Evolutionary conservation across 768 basidiomycete species (phyloP), one percentile per base, ranked within the genome.

Genomic region (Artomyces pyxidatus): DNA sequence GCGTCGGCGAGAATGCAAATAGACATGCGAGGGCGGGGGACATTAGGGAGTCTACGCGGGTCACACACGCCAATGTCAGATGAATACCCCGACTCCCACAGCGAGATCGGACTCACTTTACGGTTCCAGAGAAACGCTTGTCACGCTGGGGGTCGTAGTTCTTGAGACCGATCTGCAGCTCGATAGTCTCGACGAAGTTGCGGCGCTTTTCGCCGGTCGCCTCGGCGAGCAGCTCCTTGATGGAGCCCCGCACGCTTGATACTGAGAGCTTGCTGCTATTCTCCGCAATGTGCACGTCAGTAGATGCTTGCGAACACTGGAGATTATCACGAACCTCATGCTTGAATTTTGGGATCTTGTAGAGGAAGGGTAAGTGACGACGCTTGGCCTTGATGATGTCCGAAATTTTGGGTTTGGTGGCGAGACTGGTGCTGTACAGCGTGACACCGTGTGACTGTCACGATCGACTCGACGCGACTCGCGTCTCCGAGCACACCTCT

Each of bases 111-210:
- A 67, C 78, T 52, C 57, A 93, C 93, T 94, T 95, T 73, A 95
- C 91, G 44, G 92, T 96, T 63, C 92, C 92, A 57, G 91, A 94
- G 88, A 99, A 98, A 91, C 96, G 96, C 78, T 98, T 99, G 73
- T 99, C 96, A 57, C 96, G 78, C 82, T 98, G 96, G 60, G 96
- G 95, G 71, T 99, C 93, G 75, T 96, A 96, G 81, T 96, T 96
- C 78, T 95, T 96, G 64, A 96, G 80, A 59, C 93, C 93, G 60
- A 96, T 89, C 70, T 95, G 92, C 60, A 96, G 79, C 70, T 96
- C 93, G 65, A 95, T 84, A 50, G 93, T 96, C 78, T 95, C 92
- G 55, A 93, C 81, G 66, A 93, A 95, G 70, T 95, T 93, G 61
- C 92, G 83, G 71, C 79, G 87, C 73, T 88, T 86, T 69, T 92